Conservation (phyloP, 805 yeast genomes). For the Starmera quercuum region DNA sequence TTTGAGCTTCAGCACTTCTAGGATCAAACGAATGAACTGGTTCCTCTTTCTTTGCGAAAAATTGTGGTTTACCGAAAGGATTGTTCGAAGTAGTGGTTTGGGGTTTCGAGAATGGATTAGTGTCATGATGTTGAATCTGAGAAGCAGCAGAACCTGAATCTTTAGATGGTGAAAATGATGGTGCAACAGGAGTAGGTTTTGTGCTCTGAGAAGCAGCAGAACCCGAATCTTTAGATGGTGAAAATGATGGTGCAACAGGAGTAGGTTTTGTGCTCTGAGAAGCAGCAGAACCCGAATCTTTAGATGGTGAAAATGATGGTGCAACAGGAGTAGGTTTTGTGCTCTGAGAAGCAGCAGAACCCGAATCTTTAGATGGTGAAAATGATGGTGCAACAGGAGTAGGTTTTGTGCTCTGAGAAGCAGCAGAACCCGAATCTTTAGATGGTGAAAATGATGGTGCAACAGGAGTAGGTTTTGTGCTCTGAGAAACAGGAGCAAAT, state of each 20-base stretch:
- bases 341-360: neutral
- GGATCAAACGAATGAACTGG: slow-evolving; percentile 19
- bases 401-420: slow-evolving; percentile 4
- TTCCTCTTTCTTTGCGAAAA: slow-evolving; percentile 14
- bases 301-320: neutral
- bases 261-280: slow-evolving; percentile 3
- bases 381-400: slow-evolving; percentile 4
- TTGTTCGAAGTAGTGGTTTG: slow-evolving; percentile 23
- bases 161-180: neutral
- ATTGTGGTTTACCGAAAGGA: slow-evolving; percentile 52
- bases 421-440: neutral
- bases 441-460: neutral
- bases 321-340: slow-evolving; percentile 7
- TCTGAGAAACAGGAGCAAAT: slow-evolving; percentile 12
- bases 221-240: no score
- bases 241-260: slow-evolving; percentile 5
- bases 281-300: neutral
- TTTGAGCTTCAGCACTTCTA: slow-evolving; percentile 57
- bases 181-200: slow-evolving; percentile 7
- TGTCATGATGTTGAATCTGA: slow-evolving; percentile 12
- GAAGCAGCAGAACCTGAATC: neutral
- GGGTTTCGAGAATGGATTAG: slow-evolving; percentile 19
- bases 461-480: slow-evolving; percentile 9
- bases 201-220: no score
- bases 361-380: neutral